These are phyloP conservation scores for Starmerella geochares DNA, from an alignment of 805 yeast species.

Conservation along the genomic window DNA sequence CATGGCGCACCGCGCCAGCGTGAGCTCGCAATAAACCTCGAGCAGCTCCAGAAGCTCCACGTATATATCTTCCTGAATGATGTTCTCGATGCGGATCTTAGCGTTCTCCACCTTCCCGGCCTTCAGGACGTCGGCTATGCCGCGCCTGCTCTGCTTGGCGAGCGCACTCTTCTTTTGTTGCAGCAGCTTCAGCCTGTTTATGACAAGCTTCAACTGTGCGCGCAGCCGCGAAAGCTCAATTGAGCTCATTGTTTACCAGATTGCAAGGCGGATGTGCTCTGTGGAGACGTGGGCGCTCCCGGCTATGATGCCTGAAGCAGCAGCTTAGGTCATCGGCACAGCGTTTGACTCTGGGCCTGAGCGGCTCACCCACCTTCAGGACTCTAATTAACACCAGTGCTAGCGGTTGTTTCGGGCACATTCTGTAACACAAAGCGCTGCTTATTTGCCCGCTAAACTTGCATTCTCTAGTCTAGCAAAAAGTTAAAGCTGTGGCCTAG, in stretches of 20 bases:
- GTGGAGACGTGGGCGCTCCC: too few species aligned
- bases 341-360: too few species aligned
- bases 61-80: slow-evolving; percentile 71
- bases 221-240: slow-evolving; percentile 18
- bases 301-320: too few species aligned
- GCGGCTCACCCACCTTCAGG: not conserved
- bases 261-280: not conserved
- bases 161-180: slow-evolving; percentile 67
- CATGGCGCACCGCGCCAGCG: slow-evolving; percentile 62
- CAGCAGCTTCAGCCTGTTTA: slow-evolving; percentile 56
- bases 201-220: slow-evolving; percentile 44
- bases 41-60: slow-evolving; percentile 68
- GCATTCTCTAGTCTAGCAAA: not conserved
- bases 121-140: slow-evolving; percentile 57
- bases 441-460: not conserved
- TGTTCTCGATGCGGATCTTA: slow-evolving; percentile 68
- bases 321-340: too few species aligned
- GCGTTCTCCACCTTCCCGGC: slow-evolving; percentile 75
- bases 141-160: slow-evolving; percentile 62
- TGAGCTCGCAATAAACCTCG: slow-evolving; percentile 72
- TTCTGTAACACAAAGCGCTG: not conserved
- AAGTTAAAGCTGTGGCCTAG: not conserved
- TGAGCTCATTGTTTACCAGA: slow-evolving; percentile 11
- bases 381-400: not conserved
- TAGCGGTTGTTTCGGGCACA: not conserved